A percentile compares a stretch with the other conserved stretches of the same genome.
phyloP scores from a whole-genome alignment of 331 rosid genomes.

The Malus hybrid region DNA sequence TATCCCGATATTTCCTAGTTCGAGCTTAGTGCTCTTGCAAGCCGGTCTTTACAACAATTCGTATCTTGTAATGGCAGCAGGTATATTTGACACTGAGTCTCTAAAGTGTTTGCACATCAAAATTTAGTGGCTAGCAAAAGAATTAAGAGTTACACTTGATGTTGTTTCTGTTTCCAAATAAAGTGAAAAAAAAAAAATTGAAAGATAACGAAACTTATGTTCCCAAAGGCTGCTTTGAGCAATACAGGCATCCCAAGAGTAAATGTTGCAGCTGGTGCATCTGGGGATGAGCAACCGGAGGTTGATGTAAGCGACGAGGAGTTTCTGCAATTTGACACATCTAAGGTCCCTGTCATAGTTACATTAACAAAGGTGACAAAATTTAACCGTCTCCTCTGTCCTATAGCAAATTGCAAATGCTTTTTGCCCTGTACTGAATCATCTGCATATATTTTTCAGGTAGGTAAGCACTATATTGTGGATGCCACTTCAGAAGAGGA shows the following conservation, averaged over 20 bases:
- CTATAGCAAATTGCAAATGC: background rate
- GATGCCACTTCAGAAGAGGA: constrained; percentile 74
- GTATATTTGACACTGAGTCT: background rate
- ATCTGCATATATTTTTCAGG: constrained; percentile 25
- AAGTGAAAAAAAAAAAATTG: background rate
- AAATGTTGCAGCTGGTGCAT: constrained; percentile 43
- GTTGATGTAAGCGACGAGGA: constrained; percentile 81
- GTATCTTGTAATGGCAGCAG: background rate
- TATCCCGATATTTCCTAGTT: background rate
- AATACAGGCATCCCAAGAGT: constrained; percentile 72
- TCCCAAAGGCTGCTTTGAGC: constrained; percentile 84
- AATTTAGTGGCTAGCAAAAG: too few relatives aligned
- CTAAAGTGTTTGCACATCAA: background rate
- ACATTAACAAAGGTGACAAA: constrained; percentile 68
- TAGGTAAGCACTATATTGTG: constrained; percentile 74
- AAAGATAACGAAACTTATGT: constrained; percentile 4
- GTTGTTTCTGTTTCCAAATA: background rate
- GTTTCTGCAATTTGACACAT: constrained; percentile 83
- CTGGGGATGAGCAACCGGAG: constrained; percentile 65
- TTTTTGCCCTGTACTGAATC: background rate
- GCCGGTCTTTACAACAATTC: background rate
- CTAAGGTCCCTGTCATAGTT: constrained; percentile 73
- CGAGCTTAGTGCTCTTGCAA: background rate
- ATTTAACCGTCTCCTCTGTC: background rate
- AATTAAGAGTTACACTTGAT: background rate